These are phyloP conservation scores for Pascua guehoae DNA, from an alignment of 1,284 basidiomycete species.

Conservation along the genomic window DNA sequence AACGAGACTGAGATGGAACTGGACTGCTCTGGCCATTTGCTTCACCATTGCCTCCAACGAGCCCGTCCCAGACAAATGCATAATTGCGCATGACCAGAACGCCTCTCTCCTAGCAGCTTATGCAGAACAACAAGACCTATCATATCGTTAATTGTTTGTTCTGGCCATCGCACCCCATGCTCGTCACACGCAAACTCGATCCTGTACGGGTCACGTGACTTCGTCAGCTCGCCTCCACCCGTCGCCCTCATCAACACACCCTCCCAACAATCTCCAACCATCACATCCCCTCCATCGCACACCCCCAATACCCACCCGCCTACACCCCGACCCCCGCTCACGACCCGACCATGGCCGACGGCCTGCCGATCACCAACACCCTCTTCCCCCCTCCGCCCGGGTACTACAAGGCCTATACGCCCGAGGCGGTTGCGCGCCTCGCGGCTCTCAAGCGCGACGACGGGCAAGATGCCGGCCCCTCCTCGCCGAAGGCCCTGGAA, in stretches of 20 bases:
- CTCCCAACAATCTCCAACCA: background rate
- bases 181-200: too few species aligned
- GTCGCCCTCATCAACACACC: background rate
- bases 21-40: too few species aligned
- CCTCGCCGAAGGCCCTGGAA: background rate
- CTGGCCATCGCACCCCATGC: too few species aligned
- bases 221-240: too few species aligned
- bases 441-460: slow-evolving; percentile 10
- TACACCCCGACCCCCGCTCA: background rate
- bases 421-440: slow-evolving; percentile 23
- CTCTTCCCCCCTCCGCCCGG: slow-evolving; percentile 45
- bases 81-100: too few species aligned
- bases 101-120: too few species aligned
- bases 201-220: too few species aligned
- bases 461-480: background rate
- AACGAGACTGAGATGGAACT: too few species aligned
- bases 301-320: background rate
- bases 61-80: too few species aligned
- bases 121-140: too few species aligned
- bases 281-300: background rate
- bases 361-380: slow-evolving; percentile 41
- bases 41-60: too few species aligned
- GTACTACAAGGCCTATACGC: slow-evolving; percentile 38
- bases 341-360: slow-evolving; percentile 15
- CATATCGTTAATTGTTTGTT: too few species aligned